Evolutionary conservation across 2,329 filamentous ascomycete genomes (phyloP).

Genomic region (Aspergillus fructus): DNA sequence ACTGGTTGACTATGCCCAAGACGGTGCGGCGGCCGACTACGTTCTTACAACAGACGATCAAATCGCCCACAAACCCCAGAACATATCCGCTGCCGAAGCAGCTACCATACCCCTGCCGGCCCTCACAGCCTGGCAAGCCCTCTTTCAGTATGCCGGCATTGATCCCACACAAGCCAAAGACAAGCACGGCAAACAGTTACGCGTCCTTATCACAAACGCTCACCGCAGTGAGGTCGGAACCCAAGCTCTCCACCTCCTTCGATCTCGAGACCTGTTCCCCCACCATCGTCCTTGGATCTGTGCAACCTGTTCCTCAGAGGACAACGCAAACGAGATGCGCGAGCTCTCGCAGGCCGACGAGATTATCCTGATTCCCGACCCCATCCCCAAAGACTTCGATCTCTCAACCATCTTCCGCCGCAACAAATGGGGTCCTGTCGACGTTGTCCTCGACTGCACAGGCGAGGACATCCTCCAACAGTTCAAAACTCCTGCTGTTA

Average conservation of each 20-base stretch:
- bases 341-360: conserved; percentile 33
- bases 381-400: conserved; percentile 27
- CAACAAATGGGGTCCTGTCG: conserved; percentile 35
- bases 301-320: conserved; percentile 30
- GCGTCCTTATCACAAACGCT: conserved; percentile 41
- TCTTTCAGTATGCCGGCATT: conserved; percentile 38
- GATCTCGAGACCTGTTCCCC: conserved; percentile 34
- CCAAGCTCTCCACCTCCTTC: conserved; percentile 38
- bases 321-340: conserved; percentile 29
- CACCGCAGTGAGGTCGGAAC: conserved; percentile 37
- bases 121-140: conserved; percentile 44
- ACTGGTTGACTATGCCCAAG: conserved; percentile 36
- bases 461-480: conserved; percentile 35
- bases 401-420: conserved; percentile 31
- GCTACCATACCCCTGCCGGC: conserved; percentile 39
- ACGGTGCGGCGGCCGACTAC: conserved; percentile 45
- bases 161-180: conserved; percentile 23
- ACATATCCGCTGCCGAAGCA: conserved; percentile 34
- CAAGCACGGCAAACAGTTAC: conserved; percentile 14
- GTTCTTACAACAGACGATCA: conserved; percentile 39
- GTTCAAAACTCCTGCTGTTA: conserved; percentile 31
- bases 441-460: conserved; percentile 43
- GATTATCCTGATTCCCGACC: conserved; percentile 30
- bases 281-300: conserved; percentile 36
- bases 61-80: conserved; percentile 38